Conservation (phyloP, 2,329 filamentous ascomycete species). For the Colletotrichum sp. region DNA sequence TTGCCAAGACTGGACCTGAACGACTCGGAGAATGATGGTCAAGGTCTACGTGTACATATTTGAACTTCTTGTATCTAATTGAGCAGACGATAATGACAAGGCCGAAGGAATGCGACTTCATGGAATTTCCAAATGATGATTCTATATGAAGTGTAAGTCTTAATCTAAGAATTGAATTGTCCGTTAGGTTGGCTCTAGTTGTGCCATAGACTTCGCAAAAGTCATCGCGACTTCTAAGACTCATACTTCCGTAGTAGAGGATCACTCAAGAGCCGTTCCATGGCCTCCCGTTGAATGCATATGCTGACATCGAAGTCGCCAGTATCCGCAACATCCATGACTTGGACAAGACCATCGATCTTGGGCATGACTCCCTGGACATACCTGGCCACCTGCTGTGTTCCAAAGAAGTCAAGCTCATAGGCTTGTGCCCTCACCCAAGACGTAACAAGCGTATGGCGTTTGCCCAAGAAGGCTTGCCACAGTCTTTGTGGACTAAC, state of each 20-base stretch:
- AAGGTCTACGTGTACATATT: neutral
- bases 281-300: constrained; percentile 32
- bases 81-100: neutral
- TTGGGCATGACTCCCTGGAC: constrained; percentile 46
- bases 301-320: constrained; percentile 39
- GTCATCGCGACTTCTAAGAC: neutral
- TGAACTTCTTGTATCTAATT: neutral
- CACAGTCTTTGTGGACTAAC: constrained; percentile 51
- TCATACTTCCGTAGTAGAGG: constrained; percentile 16
- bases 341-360: constrained; percentile 45
- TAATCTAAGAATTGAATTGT: neutral
- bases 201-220: neutral
- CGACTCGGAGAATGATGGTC: neutral
- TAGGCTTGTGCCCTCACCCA: constrained; percentile 44
- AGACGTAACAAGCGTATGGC: constrained; percentile 47
- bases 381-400: constrained; percentile 31
- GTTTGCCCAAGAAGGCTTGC: constrained; percentile 47
- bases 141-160: neutral
- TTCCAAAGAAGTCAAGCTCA: constrained; percentile 44
- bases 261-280: constrained; percentile 31
- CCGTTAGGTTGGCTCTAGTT: neutral
- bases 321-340: constrained; percentile 38
- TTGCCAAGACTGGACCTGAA: neutral
- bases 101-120: neutral
- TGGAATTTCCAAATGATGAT: neutral